A percentile compares a stretch with the other conserved stretches of the same genome.
These are phyloP conservation scores for Phytophthora cactorum DNA, from an alignment of 352 stramenopile species.

Conservation along the genomic window DNA sequence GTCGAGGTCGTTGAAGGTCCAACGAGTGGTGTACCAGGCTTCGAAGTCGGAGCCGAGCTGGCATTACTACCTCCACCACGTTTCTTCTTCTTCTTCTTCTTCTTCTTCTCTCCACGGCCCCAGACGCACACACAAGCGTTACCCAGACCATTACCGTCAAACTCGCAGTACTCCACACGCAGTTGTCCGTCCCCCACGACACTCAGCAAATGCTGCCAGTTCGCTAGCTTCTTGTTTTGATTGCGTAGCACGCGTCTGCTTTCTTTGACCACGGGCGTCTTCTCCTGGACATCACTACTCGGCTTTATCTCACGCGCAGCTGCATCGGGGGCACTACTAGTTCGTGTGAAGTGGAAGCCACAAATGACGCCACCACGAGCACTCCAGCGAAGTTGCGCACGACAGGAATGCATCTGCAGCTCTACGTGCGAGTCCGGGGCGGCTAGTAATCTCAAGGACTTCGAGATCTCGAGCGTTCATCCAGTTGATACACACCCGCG, in stretches of 20 bases:
- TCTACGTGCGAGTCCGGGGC: slow-evolving; percentile 67
- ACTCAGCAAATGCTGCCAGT: slow-evolving; percentile 74
- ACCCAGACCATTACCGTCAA: slow-evolving; percentile 65
- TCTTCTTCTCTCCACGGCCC: slow-evolving; percentile 39
- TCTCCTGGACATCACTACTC: slow-evolving; percentile 21
- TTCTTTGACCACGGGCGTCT: slow-evolving; percentile 13
- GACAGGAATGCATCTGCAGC: slow-evolving; percentile 61
- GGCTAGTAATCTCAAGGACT: slow-evolving; percentile 54
- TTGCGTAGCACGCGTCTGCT: slow-evolving; percentile 23
- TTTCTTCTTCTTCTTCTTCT: slow-evolving; percentile 25
- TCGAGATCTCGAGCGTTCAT: slow-evolving; percentile 58
- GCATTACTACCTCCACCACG: background rate
- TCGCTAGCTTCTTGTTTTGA: slow-evolving; percentile 24
- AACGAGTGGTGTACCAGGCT: slow-evolving; percentile 9
- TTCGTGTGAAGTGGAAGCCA: slow-evolving; percentile 68
- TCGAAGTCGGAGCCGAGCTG: slow-evolving; percentile 1
- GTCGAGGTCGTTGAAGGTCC: slow-evolving; percentile 8
- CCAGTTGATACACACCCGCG: slow-evolving; percentile 66
- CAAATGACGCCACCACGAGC: slow-evolving; percentile 65
- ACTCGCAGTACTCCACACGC: slow-evolving; percentile 69
- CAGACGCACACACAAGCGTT: slow-evolving; percentile 75
- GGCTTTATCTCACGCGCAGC: slow-evolving; percentile 21
- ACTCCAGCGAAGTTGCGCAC: slow-evolving; percentile 61
- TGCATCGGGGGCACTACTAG: slow-evolving; percentile 22
- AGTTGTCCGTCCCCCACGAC: slow-evolving; percentile 51